Conservation (phyloP, 495 filamentous ascomycete genomes). For the Letharia lupina region DNA sequence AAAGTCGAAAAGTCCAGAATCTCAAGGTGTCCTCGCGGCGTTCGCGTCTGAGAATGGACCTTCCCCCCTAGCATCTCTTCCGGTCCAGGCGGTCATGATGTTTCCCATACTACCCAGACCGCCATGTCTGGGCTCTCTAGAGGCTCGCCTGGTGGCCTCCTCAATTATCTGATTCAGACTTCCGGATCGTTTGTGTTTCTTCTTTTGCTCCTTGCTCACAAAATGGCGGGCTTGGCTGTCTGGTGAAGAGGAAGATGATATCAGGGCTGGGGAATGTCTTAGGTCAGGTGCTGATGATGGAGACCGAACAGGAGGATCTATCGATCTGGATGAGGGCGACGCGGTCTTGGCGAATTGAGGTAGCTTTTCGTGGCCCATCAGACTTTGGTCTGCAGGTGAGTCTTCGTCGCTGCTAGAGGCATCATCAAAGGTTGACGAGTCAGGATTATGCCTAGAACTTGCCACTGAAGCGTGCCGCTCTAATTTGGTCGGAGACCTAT, state of each 20-base stretch:
- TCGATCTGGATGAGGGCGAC: conserved; percentile 15
- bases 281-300: conserved; percentile 26
- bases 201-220: conserved; percentile 15
- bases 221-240: conserved; percentile 16
- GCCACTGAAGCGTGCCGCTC: conserved; percentile 21
- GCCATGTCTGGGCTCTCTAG: conserved; percentile 26
- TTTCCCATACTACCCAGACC: conserved; percentile 26
- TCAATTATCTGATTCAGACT: conserved; percentile 29
- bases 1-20: background rate
- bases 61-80: conserved; percentile 13
- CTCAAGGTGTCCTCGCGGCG: conserved; percentile 25
- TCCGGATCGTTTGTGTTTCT: conserved; percentile 26
- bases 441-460: conserved; percentile 20
- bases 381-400: conserved; percentile 26
- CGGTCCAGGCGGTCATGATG: conserved; percentile 19
- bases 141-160: conserved; percentile 25
- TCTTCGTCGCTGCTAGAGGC: conserved; percentile 28
- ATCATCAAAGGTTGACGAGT: conserved; percentile 27
- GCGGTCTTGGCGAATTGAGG: conserved; percentile 20
- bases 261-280: conserved; percentile 11
- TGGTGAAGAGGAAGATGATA: conserved; percentile 21
- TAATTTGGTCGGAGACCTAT: conserved; percentile 10
- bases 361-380: conserved; percentile 26
- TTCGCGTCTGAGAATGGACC: conserved; percentile 26
- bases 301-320: conserved; percentile 17